Conservation (phyloP, 768 basidiomycete species). For the Agaricus sinodeliciosus region DNA sequence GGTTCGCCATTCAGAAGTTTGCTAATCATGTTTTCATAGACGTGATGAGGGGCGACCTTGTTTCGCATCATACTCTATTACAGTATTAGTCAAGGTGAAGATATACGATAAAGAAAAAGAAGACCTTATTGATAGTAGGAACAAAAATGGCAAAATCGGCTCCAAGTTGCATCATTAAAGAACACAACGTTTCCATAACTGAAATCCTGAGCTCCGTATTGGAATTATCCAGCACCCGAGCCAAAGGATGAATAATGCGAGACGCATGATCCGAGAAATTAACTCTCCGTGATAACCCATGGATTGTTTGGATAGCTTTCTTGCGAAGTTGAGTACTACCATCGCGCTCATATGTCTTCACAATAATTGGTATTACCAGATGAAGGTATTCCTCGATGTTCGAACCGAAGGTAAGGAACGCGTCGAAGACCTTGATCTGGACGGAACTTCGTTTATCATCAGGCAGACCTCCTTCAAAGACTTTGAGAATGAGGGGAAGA, state of each 20-base stretch:
- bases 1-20: slow-evolving; percentile 91
- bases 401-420: slow-evolving; percentile 90
- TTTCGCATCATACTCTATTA: slow-evolving; percentile 67
- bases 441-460: slow-evolving; percentile 77
- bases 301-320: slow-evolving; percentile 86
- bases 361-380: slow-evolving; percentile 91
- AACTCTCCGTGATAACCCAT: slow-evolving; percentile 83
- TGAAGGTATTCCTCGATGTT: slow-evolving; percentile 98
- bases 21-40: slow-evolving; percentile 83
- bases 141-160: slow-evolving; percentile 98
- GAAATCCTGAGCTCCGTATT: slow-evolving; percentile 77
- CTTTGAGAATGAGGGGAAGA: slow-evolving; percentile 82
- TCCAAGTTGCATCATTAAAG: slow-evolving; percentile 87
- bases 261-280: slow-evolving; percentile 98
- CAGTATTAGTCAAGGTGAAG: not conserved
- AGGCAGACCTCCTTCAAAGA: slow-evolving; percentile 63
- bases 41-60: slow-evolving; percentile 63
- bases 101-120: not conserved
- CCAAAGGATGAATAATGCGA: slow-evolving; percentile 92
- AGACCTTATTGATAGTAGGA: slow-evolving; percentile 92
- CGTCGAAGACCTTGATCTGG: slow-evolving; percentile 89
- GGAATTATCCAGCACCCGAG: slow-evolving; percentile 70
- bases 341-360: slow-evolving; percentile 86
- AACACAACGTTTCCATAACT: slow-evolving; percentile 91
- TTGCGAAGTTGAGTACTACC: slow-evolving; percentile 71